These are phyloP conservation scores for Ceratocystis colombiana DNA, from an alignment of 2,329 filamentous ascomycete species.

Conservation along the genomic window DNA sequence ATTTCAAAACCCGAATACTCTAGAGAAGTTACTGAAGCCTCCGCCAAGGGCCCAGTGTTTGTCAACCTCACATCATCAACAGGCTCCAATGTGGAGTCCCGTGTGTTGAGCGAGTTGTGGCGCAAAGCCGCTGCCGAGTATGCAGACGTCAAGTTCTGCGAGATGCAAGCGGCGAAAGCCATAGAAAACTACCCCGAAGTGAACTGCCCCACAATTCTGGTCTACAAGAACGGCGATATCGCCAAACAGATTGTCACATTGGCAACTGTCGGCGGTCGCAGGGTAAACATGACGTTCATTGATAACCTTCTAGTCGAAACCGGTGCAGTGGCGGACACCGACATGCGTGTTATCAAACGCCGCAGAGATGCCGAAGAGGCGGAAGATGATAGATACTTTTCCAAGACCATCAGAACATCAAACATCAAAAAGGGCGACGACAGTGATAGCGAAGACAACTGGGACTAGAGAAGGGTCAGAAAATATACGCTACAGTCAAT, in stretches of 20 bases:
- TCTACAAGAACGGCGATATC: constrained; percentile 90
- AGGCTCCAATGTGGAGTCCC: constrained; percentile 74
- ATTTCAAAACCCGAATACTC: constrained; percentile 90
- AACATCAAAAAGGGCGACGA: constrained; percentile 38
- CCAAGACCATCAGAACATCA: constrained; percentile 44
- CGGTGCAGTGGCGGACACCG: constrained; percentile 66
- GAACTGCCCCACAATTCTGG: constrained; percentile 87
- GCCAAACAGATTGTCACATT: constrained; percentile 86
- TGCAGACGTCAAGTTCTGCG: constrained; percentile 93
- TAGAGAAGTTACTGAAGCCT: constrained; percentile 84
- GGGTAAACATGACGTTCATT: constrained; percentile 61
- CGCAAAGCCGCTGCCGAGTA: constrained; percentile 71
- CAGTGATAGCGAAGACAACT: constrained; percentile 48
- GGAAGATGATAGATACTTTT: constrained; percentile 45
- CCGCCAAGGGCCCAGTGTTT: constrained; percentile 55
- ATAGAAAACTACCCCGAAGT: constrained; percentile 93
- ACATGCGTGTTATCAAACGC: constrained; percentile 62
- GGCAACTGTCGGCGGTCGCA: constrained; percentile 61
- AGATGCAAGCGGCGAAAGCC: constrained; percentile 83
- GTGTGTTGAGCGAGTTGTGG: constrained; percentile 77
- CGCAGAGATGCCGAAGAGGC: constrained; percentile 50
- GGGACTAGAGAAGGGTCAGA: constrained; percentile 41
- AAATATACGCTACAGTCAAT: constrained; percentile 15
- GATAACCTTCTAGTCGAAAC: constrained; percentile 73
- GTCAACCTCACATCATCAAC: constrained; percentile 73